Percentiles rank a stretch among this genome's conserved stretches.
Evolutionary conservation across 2,329 filamentous ascomycete species (phyloP).

Genomic region (Monilinia vaccinii-corymbosi): DNA sequence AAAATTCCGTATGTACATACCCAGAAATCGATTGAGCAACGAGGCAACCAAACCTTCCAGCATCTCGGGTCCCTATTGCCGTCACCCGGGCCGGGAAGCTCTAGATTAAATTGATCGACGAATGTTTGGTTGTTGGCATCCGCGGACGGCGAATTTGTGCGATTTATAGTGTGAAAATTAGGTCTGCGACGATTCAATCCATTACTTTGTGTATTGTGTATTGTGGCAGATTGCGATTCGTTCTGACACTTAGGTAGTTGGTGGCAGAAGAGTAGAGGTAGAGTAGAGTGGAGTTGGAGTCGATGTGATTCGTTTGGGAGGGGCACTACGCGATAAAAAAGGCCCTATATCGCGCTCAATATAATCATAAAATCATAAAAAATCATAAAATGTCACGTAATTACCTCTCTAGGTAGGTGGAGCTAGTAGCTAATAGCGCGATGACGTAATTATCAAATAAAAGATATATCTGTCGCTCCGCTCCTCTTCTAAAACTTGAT

Average conservation of each 20-base stretch:
- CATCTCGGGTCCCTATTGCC: conserved; percentile 61
- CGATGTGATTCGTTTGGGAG: not conserved
- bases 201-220: conserved; percentile 9
- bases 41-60: conserved; percentile 95
- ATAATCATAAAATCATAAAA: too few species aligned
- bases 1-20: conserved; percentile 99
- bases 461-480: too few species aligned
- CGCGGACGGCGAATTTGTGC: conserved; percentile 13
- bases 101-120: conserved; percentile 12
- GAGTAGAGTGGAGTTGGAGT: not conserved
- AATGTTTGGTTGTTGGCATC: conserved; percentile 13
- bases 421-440: too few species aligned
- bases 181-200: conserved; percentile 13
- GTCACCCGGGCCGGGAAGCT: conserved; percentile 60
- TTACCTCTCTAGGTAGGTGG: too few species aligned
- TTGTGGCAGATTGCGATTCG: conserved; percentile 9
- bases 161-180: not conserved
- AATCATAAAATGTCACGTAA: too few species aligned
- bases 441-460: too few species aligned
- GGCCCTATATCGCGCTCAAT: not conserved
- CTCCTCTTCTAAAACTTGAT: too few species aligned
- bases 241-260: not conserved
- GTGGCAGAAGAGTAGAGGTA: too few species aligned
- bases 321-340: not conserved
- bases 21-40: conserved; percentile 96